These are phyloP conservation scores for Salinomyces thailandicus DNA, from an alignment of 2,329 filamentous ascomycete species.

Conservation along the genomic window DNA sequence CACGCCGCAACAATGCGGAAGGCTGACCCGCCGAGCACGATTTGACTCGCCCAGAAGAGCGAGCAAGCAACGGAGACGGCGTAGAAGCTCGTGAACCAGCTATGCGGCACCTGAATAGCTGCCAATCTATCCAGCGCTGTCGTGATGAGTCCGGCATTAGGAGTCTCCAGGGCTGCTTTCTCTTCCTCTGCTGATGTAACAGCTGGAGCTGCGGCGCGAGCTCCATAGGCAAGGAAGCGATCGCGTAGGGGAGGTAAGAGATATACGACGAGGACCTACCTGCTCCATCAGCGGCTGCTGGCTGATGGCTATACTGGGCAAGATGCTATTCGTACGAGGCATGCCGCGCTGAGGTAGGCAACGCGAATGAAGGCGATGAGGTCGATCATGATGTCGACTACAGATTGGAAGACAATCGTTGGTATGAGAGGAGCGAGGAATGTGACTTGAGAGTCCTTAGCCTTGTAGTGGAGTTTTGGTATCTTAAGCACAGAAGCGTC, in stretches of 20 bases:
- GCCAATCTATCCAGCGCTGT: slow-evolving; percentile 37
- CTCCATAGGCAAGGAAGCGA: slow-evolving; percentile 52
- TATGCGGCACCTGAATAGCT: slow-evolving; percentile 62
- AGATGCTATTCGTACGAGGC: slow-evolving; percentile 7
- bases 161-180: slow-evolving; percentile 5
- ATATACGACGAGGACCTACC: slow-evolving; percentile 42
- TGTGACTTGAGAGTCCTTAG: too few species aligned
- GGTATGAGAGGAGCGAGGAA: too few species aligned
- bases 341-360: slow-evolving; percentile 7
- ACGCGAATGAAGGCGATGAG: slow-evolving; percentile 7
- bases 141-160: slow-evolving; percentile 9
- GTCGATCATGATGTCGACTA: slow-evolving; percentile 5
- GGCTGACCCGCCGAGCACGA: slow-evolving; percentile 43
- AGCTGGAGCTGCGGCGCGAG: slow-evolving; percentile 32
- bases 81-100: slow-evolving; percentile 88
- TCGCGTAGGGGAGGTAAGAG: slow-evolving; percentile 40
- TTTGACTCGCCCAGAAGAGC: slow-evolving; percentile 56
- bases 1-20: slow-evolving; percentile 38
- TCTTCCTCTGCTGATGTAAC: slow-evolving; percentile 4
- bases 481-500: too few species aligned
- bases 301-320: too few species aligned
- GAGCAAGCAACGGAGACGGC: slow-evolving; percentile 58
- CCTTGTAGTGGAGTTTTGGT: too few species aligned
- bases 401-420: too few species aligned
- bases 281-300: slow-evolving; percentile 18